phyloP scores from a whole-genome alignment of 2,329 filamentous ascomycete species.

The Cercospora nicotianae region DNA sequence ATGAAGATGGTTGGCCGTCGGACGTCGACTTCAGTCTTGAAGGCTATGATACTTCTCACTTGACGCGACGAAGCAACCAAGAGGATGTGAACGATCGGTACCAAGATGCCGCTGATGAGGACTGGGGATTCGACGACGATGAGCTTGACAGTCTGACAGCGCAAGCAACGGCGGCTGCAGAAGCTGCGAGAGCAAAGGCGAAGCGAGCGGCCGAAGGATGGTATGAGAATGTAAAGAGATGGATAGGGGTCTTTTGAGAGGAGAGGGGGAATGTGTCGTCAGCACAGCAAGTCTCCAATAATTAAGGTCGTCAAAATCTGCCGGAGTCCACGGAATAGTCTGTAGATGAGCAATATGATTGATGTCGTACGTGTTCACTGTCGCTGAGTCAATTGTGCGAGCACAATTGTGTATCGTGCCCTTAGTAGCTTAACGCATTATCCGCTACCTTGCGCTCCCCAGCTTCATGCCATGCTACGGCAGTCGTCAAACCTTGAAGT shows the following conservation, averaged over 20 bases:
- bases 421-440: neutral
- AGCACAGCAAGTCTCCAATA: neutral
- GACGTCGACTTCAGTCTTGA: neutral
- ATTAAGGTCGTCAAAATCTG: neutral
- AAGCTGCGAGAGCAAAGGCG: neutral
- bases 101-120: neutral
- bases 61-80: neutral
- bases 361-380: neutral
- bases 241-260: neutral
- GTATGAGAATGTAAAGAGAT: slow-evolving; percentile 11
- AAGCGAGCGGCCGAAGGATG: neutral
- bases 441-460: neutral
- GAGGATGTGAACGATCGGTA: slow-evolving; percentile 6
- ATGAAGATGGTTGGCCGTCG: neutral
- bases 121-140: neutral
- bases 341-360: neutral
- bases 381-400: neutral
- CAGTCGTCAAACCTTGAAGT: neutral
- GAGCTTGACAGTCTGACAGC: neutral
- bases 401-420: neutral
- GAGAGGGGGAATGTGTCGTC: neutral
- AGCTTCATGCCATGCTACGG: neutral
- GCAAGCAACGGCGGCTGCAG: slow-evolving; percentile 1
- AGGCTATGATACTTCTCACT: neutral
- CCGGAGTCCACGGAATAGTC: neutral